phyloP scores from a whole-genome alignment of 177 flowering plant species.

The Vitis hybrid region DNA sequence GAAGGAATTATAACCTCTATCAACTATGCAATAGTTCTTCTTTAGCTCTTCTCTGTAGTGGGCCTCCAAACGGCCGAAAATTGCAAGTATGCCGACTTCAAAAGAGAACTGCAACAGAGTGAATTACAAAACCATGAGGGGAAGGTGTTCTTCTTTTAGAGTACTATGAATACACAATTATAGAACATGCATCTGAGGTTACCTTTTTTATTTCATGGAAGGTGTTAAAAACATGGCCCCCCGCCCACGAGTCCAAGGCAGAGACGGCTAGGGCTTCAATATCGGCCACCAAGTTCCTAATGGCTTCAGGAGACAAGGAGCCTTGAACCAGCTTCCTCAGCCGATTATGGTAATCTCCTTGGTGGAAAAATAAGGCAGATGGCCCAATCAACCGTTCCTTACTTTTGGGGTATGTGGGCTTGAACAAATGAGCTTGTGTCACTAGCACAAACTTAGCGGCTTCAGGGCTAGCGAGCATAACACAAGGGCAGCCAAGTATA shows the following conservation, averaged over 20 bases:
- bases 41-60: slow-evolving; percentile 37
- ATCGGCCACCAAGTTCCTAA: slow-evolving; percentile 44
- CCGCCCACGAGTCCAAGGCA: slow-evolving; percentile 52
- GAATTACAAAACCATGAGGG: background rate
- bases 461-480: slow-evolving; percentile 90
- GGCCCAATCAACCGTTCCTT: slow-evolving; percentile 86
- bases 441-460: slow-evolving; percentile 79
- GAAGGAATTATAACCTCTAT: slow-evolving; percentile 56
- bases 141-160: background rate
- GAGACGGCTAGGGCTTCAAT: slow-evolving; percentile 49
- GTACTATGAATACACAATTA: background rate
- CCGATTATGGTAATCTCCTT: slow-evolving; percentile 71
- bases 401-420: slow-evolving; percentile 88
- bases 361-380: slow-evolving; percentile 81
- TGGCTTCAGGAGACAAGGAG: slow-evolving; percentile 50
- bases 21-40: slow-evolving; percentile 38
- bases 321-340: slow-evolving; percentile 75
- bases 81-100: slow-evolving; percentile 42
- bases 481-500: slow-evolving; percentile 82
- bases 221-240: slow-evolving; percentile 51
- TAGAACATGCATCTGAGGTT: background rate
- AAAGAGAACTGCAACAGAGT: slow-evolving; percentile 39
- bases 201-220: slow-evolving; percentile 89
- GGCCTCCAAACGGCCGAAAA: slow-evolving; percentile 40
- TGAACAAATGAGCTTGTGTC: slow-evolving; percentile 74